These are phyloP conservation scores for Yarrowia porcina DNA, from an alignment of 805 yeast species.

Conservation along the genomic window DNA sequence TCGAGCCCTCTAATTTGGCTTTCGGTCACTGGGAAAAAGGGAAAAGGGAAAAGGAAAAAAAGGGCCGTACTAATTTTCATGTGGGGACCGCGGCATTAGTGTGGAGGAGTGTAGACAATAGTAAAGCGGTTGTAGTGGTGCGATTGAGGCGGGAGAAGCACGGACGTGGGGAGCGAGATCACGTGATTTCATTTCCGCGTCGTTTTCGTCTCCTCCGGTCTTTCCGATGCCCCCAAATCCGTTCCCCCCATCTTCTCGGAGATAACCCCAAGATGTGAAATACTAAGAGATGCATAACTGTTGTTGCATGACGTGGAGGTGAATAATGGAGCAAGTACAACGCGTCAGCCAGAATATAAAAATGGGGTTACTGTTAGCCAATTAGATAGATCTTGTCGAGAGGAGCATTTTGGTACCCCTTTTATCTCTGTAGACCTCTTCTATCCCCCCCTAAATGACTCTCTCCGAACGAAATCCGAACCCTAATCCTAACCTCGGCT, in stretches of 20 bases:
- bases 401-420: too few species aligned
- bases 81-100: constrained; percentile 20
- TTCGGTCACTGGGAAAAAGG: neutral
- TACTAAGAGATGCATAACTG: neutral
- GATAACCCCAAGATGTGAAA: neutral
- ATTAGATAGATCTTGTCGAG: too few species aligned
- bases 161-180: neutral
- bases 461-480: neutral
- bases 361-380: too few species aligned
- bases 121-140: neutral
- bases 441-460: too few species aligned
- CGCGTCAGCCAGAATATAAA: too few species aligned
- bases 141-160: neutral
- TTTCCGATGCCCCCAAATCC: neutral
- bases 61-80: constrained; percentile 10
- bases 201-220: neutral
- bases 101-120: too few species aligned
- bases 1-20: neutral
- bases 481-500: constrained; percentile 25
- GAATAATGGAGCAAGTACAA: neutral
- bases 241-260: neutral
- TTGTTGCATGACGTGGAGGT: constrained; percentile 4
- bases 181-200: neutral
- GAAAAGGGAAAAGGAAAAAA: neutral
- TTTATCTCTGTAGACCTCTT: too few species aligned